phyloP scores from a whole-genome alignment of 768 basidiomycete genomes.

The Tulasnella sp. region DNA sequence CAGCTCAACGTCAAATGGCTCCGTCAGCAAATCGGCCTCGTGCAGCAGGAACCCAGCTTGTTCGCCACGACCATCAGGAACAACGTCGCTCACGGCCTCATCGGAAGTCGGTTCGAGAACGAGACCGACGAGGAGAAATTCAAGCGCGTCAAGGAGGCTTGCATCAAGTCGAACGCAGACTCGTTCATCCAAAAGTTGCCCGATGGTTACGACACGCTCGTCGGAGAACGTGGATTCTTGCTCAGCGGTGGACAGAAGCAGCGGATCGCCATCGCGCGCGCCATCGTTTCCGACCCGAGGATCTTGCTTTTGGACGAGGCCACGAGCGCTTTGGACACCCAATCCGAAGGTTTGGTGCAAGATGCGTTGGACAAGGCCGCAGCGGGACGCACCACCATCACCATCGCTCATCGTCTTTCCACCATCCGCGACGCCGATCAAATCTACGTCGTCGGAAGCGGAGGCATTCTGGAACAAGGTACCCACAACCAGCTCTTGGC shows the following conservation, averaged over 20 bases:
- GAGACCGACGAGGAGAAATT: slow-evolving; percentile 45
- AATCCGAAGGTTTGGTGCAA: slow-evolving; percentile 79
- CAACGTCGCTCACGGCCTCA: slow-evolving; percentile 47
- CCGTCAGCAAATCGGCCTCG: slow-evolving; percentile 39
- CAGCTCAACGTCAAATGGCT: slow-evolving; percentile 41
- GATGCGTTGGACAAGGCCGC: slow-evolving; percentile 69
- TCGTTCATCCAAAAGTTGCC: slow-evolving; percentile 44
- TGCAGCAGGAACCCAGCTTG: slow-evolving; percentile 41
- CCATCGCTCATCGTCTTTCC: slow-evolving; percentile 39
- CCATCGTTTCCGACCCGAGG: slow-evolving; percentile 40
- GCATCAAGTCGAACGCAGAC: slow-evolving; percentile 45
- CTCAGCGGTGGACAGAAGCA: slow-evolving; percentile 50
- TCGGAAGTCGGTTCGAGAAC: slow-evolving; percentile 41
- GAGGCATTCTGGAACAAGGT: slow-evolving; percentile 41
- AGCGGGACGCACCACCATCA: slow-evolving; percentile 44
- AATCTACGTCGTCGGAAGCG: slow-evolving; percentile 44
- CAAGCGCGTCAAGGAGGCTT: slow-evolving; percentile 42
- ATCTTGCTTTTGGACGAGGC: slow-evolving; percentile 88
- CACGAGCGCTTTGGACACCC: slow-evolving; percentile 81
- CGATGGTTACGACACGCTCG: slow-evolving; percentile 43
- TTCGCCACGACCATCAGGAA: slow-evolving; percentile 44
- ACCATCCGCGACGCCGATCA: slow-evolving; percentile 42
- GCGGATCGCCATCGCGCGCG: slow-evolving; percentile 45
- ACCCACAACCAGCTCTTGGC: slow-evolving; percentile 38
- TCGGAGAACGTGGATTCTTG: slow-evolving; percentile 46